phyloP scores from a whole-genome alignment of 2,329 filamentous ascomycete genomes.

The Ophiostoma ips region DNA sequence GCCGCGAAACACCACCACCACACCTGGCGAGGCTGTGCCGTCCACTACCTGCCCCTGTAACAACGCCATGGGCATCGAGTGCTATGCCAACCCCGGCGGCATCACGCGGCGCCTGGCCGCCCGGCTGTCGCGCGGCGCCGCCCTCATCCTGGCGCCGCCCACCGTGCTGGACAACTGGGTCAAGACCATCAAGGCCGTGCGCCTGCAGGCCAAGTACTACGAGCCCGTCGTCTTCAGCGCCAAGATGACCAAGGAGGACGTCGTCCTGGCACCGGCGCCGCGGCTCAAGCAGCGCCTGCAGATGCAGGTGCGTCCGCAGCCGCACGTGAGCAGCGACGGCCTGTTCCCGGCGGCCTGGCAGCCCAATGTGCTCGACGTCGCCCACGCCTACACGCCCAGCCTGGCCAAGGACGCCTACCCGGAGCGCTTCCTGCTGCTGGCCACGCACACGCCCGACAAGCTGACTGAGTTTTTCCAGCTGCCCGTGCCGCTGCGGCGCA shows the following conservation, averaged over 20 bases:
- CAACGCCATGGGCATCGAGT: slow-evolving; percentile 14
- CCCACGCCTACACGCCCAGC: slow-evolving; percentile 8
- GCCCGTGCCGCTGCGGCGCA: slow-evolving; percentile 9
- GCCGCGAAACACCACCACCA: neutral
- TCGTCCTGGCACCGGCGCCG: slow-evolving; percentile 11
- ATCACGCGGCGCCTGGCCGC: slow-evolving; percentile 14
- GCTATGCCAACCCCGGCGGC: slow-evolving; percentile 15
- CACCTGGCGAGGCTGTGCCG: neutral
- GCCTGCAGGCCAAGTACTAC: slow-evolving; percentile 11
- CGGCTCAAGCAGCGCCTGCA: slow-evolving; percentile 13
- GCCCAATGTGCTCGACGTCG: slow-evolving; percentile 6
- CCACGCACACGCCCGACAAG: slow-evolving; percentile 12
- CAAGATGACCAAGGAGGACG: slow-evolving; percentile 12
- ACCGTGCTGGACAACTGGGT: slow-evolving; percentile 16
- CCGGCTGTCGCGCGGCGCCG: slow-evolving; percentile 12
- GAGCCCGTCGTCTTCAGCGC: slow-evolving; percentile 14
- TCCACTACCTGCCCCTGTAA: slow-evolving; percentile 11
- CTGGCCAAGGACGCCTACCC: slow-evolving; percentile 12
- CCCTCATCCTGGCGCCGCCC: slow-evolving; percentile 13
- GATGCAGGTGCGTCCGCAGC: slow-evolving; percentile 8
- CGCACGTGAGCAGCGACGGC: slow-evolving; percentile 5
- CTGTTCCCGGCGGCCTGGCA: slow-evolving; percentile 9
- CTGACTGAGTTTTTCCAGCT: slow-evolving; percentile 14
- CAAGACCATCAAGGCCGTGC: slow-evolving; percentile 10
- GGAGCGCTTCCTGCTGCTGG: slow-evolving; percentile 16